Evolutionary conservation across 2,329 filamentous ascomycete genomes (phyloP).

Genomic region (Stenocarpella maydis): DNA sequence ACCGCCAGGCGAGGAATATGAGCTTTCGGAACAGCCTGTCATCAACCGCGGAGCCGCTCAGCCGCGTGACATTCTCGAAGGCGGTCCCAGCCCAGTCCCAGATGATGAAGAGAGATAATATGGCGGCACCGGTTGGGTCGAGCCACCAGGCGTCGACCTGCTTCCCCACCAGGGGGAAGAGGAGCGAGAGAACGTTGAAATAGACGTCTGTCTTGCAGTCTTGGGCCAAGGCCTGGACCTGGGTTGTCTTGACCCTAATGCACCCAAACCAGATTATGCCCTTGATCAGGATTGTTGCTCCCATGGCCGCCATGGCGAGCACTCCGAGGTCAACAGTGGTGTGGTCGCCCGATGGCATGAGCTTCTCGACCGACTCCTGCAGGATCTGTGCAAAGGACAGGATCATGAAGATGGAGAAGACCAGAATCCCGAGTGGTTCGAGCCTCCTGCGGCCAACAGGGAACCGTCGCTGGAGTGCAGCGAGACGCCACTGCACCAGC

Average conservation of each 20-base stretch:
- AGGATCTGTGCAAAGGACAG: conserved; percentile 69
- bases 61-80: conserved; percentile 64
- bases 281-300: conserved; percentile 65
- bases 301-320: conserved; percentile 65
- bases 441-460: conserved; percentile 65
- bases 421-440: conserved; percentile 68
- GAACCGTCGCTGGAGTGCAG: conserved; percentile 59
- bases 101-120: conserved; percentile 73
- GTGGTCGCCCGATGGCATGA: conserved; percentile 55
- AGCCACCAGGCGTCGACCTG: conserved; percentile 71
- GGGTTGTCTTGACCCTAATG: conserved; percentile 66
- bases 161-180: conserved; percentile 69
- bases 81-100: conserved; percentile 73
- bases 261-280: conserved; percentile 68
- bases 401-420: conserved; percentile 71
- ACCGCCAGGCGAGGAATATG: conserved; percentile 66
- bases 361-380: conserved; percentile 65
- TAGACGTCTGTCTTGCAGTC: conserved; percentile 71
- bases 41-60: conserved; percentile 65
- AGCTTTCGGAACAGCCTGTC: conserved; percentile 62
- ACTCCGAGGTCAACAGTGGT: conserved; percentile 57
- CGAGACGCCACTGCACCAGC: conserved; percentile 64
- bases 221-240: conserved; percentile 69
- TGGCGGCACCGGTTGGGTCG: conserved; percentile 66
- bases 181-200: conserved; percentile 69